phyloP scores from a whole-genome alignment of 441 rosid species.

The Erodium texanum region DNA sequence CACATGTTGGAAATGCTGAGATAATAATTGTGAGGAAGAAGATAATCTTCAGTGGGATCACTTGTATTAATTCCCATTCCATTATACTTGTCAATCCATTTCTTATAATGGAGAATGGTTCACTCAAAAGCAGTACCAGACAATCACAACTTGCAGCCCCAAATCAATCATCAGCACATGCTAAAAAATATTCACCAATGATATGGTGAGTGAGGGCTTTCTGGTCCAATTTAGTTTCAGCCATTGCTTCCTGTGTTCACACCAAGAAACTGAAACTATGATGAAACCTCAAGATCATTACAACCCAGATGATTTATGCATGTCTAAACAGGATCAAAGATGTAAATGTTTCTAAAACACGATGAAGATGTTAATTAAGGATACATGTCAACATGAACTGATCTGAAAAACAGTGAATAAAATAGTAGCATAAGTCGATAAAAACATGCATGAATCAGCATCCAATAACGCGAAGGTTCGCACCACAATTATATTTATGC shows the following conservation, averaged over 20 bases:
- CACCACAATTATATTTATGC: background rate
- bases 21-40: background rate
- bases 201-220: too few species aligned
- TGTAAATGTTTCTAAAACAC: too few species aligned
- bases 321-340: too few species aligned
- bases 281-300: background rate
- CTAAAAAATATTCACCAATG: background rate
- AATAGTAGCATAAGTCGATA: too few species aligned
- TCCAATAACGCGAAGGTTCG: background rate
- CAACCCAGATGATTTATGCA: background rate
- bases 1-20: background rate
- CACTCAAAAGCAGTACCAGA: background rate
- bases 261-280: background rate
- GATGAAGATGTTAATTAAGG: too few species aligned
- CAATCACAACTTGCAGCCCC: background rate
- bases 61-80: background rate
- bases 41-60: background rate
- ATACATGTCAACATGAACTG: too few species aligned
- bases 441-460: background rate
- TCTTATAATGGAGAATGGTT: background rate
- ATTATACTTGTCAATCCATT: background rate
- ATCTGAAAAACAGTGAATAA: too few species aligned
- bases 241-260: background rate
- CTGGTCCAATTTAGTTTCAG: background rate
- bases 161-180: background rate